Evolutionary conservation across 2,329 filamentous ascomycete genomes (phyloP).

Genomic region (Ophiostoma montium): DNA sequence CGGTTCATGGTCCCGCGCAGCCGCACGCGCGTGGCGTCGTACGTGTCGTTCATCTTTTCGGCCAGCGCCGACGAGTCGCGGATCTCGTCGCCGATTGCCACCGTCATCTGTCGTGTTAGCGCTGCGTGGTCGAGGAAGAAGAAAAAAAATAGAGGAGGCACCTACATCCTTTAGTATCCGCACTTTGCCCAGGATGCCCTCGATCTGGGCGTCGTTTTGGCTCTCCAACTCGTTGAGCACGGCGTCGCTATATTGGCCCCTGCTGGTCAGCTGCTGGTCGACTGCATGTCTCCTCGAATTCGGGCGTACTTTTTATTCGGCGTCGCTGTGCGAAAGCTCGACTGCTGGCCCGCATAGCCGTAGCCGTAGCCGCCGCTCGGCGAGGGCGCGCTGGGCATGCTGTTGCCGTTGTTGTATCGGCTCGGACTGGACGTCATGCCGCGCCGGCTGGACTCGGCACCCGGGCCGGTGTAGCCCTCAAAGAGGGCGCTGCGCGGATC

Average conservation of each 20-base stretch:
- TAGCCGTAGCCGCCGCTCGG: constrained; percentile 33
- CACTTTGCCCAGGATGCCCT: constrained; percentile 84
- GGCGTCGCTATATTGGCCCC: constrained; percentile 80
- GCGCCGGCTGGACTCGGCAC: constrained; percentile 27
- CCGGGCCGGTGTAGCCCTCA: constrained; percentile 53
- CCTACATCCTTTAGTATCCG: constrained; percentile 75
- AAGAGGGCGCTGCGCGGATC: constrained; percentile 61
- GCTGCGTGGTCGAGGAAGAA: background rate
- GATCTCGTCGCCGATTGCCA: constrained; percentile 91
- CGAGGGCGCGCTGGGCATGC: background rate
- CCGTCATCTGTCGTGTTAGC: constrained; percentile 50
- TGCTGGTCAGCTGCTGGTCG: no score
- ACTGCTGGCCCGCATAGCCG: constrained; percentile 29
- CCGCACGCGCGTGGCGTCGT: constrained; percentile 69
- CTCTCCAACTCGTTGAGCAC: constrained; percentile 88
- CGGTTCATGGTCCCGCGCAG: constrained; percentile 89
- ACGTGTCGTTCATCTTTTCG: constrained; percentile 91
- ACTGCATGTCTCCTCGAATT: no score
- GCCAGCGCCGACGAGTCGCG: constrained; percentile 75
- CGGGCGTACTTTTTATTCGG: constrained; percentile 42
- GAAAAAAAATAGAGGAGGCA: background rate
- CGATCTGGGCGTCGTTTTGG: constrained; percentile 83
- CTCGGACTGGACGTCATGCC: constrained; percentile 32
- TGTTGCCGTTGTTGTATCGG: constrained; percentile 19
- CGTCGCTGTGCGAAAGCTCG: constrained; percentile 49